phyloP scores from a whole-genome alignment of 2,329 filamentous ascomycete genomes.

The Ascochyta clinopodiicola region DNA sequence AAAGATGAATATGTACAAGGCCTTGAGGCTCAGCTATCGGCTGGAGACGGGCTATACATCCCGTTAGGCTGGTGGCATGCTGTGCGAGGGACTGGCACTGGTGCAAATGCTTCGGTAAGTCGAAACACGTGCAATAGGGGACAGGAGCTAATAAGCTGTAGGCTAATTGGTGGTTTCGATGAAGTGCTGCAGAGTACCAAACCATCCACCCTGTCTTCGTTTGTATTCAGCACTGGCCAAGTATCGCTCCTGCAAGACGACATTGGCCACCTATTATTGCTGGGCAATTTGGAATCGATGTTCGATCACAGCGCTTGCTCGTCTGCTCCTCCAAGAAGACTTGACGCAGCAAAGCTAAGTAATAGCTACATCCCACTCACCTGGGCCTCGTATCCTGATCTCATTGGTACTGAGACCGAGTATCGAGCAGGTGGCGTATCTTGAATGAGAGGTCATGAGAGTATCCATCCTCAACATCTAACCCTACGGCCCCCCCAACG shows the following conservation, averaged over 20 bases:
- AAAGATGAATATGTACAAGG: constrained; percentile 28
- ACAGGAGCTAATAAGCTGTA: constrained; percentile 37
- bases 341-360: neutral
- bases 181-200: constrained; percentile 29
- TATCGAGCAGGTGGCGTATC: neutral
- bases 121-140: neutral
- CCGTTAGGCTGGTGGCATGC: constrained; percentile 89
- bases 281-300: too few relatives aligned
- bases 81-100: constrained; percentile 67
- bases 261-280: too few relatives aligned
- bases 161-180: constrained; percentile 85
- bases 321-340: too few relatives aligned
- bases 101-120: constrained; percentile 64
- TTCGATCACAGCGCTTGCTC: too few relatives aligned
- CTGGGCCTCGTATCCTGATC: neutral
- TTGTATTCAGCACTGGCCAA: neutral
- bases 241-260: neutral
- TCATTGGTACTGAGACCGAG: neutral
- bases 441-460: neutral
- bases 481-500: neutral
- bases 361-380: neutral
- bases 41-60: constrained; percentile 78
- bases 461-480: neutral
- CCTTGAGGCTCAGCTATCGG: constrained; percentile 57
- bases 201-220: neutral